A percentile compares a stretch with the other conserved stretches of the same genome.
Conservation (phyloP, 495 filamentous ascomycete species). For the Tuber borchii region DNA sequence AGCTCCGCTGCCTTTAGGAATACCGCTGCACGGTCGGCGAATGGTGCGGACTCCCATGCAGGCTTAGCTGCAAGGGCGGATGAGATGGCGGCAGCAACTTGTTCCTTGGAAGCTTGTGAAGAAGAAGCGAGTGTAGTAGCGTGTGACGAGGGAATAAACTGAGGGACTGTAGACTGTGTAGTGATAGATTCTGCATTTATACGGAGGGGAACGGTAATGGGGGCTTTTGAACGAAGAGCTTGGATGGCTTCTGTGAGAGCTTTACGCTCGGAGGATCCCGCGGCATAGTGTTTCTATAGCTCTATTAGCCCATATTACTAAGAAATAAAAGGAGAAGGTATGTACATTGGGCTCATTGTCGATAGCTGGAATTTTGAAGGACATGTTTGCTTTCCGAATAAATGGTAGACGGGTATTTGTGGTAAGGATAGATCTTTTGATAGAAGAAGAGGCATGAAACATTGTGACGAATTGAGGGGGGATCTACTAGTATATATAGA, state of each 20-base stretch:
- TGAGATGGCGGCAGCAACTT: conserved; percentile 70
- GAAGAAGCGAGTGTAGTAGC: conserved; percentile 66
- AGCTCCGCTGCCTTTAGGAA: conserved; percentile 92
- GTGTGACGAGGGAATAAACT: conserved; percentile 72
- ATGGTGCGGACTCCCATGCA: conserved; percentile 72
- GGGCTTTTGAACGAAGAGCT: conserved; percentile 52
- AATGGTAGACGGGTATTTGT: background rate
- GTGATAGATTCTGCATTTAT: conserved; percentile 63
- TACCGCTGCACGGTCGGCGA: conserved; percentile 82
- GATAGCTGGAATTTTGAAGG: conserved; percentile 80
- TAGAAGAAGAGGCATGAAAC: background rate
- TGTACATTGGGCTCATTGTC: conserved; percentile 91
- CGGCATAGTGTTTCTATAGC: conserved; percentile 73
- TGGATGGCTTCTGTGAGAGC: conserved; percentile 65
- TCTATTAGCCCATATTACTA: background rate
- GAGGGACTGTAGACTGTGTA: conserved; percentile 39
- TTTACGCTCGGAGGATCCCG: conserved; percentile 69
- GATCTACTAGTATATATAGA: background rate
- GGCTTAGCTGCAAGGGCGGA: conserved; percentile 74
- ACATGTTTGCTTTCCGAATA: conserved; percentile 44
- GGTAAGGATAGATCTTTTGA: background rate
- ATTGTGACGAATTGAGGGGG: conserved; percentile 1
- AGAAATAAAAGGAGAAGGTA: conserved; percentile 17
- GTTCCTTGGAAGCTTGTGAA: conserved; percentile 62
- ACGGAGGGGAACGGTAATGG: conserved; percentile 68